Evolutionary conservation across 2,329 filamentous ascomycete species (phyloP), one percentile per base, ranked within the genome.

Genomic region (Calonectria hawksworthii): DNA sequence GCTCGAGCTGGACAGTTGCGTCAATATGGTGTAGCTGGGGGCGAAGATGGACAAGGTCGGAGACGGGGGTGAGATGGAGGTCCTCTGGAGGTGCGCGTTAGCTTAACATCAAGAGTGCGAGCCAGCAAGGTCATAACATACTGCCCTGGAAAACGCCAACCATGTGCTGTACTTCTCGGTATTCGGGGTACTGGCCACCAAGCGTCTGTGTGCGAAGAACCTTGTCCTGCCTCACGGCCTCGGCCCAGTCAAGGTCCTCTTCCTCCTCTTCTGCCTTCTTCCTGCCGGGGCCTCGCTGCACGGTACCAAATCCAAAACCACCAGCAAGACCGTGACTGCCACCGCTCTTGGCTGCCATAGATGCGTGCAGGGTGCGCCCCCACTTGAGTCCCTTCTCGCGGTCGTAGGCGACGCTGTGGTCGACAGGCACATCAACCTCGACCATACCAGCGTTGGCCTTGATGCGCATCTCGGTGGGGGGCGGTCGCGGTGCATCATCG

Each of bases 11-110:
- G 61, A 93, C 89, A 59, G 92, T 86, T 4, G 97, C 96, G 85
- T 99, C 97, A 79, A 99, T 90, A 86, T 99, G 96, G 85, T 98
- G 95, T 75, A 98, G 94, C 82, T 98, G 95, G 0, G 97, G 96
- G 5, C 96, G 94, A 82, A 99, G 92, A 83, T 98, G 95, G 52
- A 98, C 94, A 56, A 98, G 92, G 2, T 95, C 94, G 51, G 93
- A 92, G 59, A 98, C 91, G 30, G 94, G 94, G 0, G 95, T 98
- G 50, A 99, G 92, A 86, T 98, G 95, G 13, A 98, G 88, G 82
- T 98, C 93, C 80, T 95, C 95, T 96, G 77, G 21, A 18, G 11
- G 34, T 34, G 65, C 14, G 28, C 70, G 77, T 83, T 75, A 83
- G 76, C n/a, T 41, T 9, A n/a, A 13, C n/a, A 21, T 26, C 9